Conservation (phyloP, 106 monocot species). For the Apostasia ramifera region DNA sequence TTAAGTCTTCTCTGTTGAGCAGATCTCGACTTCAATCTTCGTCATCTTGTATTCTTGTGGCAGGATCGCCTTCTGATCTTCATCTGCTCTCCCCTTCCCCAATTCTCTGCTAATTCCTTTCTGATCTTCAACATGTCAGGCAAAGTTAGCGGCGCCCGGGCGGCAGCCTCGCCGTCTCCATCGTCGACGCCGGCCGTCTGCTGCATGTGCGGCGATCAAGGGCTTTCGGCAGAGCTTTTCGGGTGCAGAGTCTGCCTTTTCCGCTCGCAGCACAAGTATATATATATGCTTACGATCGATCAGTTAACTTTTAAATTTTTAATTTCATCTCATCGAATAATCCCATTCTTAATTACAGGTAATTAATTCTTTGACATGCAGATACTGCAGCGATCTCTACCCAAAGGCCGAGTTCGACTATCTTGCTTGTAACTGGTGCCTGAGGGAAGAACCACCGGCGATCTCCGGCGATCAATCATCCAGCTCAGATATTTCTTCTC, state of each 20-base stretch:
- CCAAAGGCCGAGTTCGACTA: slow-evolving; percentile 3
- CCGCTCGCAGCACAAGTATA: slow-evolving; percentile 46
- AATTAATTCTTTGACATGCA: not conserved
- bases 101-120: not conserved
- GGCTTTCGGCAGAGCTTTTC: slow-evolving; percentile 45
- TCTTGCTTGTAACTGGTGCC: slow-evolving; percentile 12
- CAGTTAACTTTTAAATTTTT: not conserved
- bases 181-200: slow-evolving; percentile 22
- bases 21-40: not conserved
- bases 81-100: not conserved
- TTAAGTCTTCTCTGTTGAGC: no score
- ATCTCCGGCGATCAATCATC: no score
- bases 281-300: not conserved
- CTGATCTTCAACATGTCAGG: slow-evolving; percentile 21
- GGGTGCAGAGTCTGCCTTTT: slow-evolving; percentile 35
- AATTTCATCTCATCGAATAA: not conserved
- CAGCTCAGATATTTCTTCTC: not conserved
- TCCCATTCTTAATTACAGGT: not conserved
- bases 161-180: slow-evolving; percentile 1
- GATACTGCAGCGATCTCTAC: slow-evolving; percentile 20
- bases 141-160: slow-evolving; percentile 7
- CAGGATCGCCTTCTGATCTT: slow-evolving; percentile 1
- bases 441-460: not conserved
- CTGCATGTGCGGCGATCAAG: slow-evolving; percentile 74
- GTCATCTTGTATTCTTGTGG: not conserved